Evolutionary conservation across 1,139 yeast genomes (phyloP).

Genomic region (Eremothecium sinecaudum): DNA sequence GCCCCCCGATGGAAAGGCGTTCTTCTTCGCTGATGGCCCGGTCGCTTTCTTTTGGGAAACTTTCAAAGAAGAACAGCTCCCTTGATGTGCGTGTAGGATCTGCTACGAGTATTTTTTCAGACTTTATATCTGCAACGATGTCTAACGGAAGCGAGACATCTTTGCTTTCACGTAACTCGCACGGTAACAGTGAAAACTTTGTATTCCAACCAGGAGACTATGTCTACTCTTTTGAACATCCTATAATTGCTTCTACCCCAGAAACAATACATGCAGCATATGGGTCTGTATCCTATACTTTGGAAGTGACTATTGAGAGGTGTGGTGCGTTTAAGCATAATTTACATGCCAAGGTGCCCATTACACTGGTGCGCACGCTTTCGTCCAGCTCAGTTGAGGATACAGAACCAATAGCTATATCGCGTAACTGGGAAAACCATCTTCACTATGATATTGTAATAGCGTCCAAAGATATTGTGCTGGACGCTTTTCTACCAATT

Average conservation of each 20-base stretch:
- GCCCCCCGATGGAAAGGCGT: not conserved
- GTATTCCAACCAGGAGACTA: slow-evolving; percentile 74
- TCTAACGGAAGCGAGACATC: slow-evolving; percentile 15
- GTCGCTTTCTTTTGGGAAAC: slow-evolving; percentile 32
- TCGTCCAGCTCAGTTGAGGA: slow-evolving; percentile 74
- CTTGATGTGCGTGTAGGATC: slow-evolving; percentile 14
- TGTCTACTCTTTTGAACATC: slow-evolving; percentile 82
- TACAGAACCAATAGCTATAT: slow-evolving; percentile 85
- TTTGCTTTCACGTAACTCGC: slow-evolving; percentile 6
- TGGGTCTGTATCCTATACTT: slow-evolving; percentile 62
- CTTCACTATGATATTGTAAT: slow-evolving; percentile 80
- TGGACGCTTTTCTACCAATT: slow-evolving; percentile 75
- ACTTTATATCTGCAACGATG: slow-evolving; percentile 20
- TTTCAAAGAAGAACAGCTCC: slow-evolving; percentile 38
- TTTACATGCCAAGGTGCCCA: slow-evolving; percentile 52
- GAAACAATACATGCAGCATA: slow-evolving; percentile 72
- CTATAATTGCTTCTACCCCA: slow-evolving; percentile 73
- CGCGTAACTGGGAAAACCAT: slow-evolving; percentile 90
- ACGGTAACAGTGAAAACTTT: slow-evolving; percentile 29
- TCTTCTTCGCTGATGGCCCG: slow-evolving; percentile 12
- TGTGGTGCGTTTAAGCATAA: slow-evolving; percentile 80
- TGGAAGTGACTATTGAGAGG: slow-evolving; percentile 64
- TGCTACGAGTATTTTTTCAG: slow-evolving; percentile 21
- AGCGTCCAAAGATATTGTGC: slow-evolving; percentile 76
- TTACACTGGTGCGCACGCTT: slow-evolving; percentile 65